A percentile compares a stretch with the other conserved stretches of the same genome.
Evolutionary conservation across 495 filamentous ascomycete genomes (phyloP).

Genomic region (Cercophora newfieldiana): DNA sequence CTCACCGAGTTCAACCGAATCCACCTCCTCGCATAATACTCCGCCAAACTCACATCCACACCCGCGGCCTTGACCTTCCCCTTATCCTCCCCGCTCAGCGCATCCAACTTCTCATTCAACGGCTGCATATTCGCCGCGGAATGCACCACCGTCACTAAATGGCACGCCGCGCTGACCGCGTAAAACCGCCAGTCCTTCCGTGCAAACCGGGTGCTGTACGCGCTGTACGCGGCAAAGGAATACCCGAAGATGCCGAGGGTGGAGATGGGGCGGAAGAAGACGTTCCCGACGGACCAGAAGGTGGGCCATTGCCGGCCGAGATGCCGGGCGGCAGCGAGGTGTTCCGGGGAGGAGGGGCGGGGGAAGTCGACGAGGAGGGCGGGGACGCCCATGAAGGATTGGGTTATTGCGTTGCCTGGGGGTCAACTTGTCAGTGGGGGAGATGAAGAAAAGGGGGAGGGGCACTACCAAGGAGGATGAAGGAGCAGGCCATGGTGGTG

Average conservation of each 20-base stretch:
- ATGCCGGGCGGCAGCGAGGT: constrained; percentile 39
- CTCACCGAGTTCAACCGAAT: constrained; percentile 39
- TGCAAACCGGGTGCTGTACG: background rate
- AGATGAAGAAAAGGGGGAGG: background rate
- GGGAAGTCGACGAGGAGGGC: constrained; percentile 51
- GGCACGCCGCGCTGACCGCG: constrained; percentile 40
- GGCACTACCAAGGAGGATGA: constrained; percentile 46
- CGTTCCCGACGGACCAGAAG: constrained; percentile 49
- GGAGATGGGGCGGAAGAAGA: constrained; percentile 51
- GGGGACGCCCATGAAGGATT: constrained; percentile 53
- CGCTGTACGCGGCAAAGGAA: constrained; percentile 29
- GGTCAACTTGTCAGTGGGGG: background rate
- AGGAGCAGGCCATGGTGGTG: constrained; percentile 43
- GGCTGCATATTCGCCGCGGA: constrained; percentile 53
- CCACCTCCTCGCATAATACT: constrained; percentile 41
- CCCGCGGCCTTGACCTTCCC: constrained; percentile 28
- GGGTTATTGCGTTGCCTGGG: constrained; percentile 51
- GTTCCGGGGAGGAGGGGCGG: constrained; percentile 36
- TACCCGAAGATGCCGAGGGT: constrained; percentile 50
- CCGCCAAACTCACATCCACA: constrained; percentile 36
- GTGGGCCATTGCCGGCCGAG: constrained; percentile 50
- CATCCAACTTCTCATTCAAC: constrained; percentile 48
- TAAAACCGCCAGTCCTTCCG: constrained; percentile 43
- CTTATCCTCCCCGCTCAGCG: constrained; percentile 18
- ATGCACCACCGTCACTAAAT: constrained; percentile 48